Evolutionary conservation across 2,329 filamentous ascomycete species (phyloP).

Genomic region (Fusarium dlaminii): DNA sequence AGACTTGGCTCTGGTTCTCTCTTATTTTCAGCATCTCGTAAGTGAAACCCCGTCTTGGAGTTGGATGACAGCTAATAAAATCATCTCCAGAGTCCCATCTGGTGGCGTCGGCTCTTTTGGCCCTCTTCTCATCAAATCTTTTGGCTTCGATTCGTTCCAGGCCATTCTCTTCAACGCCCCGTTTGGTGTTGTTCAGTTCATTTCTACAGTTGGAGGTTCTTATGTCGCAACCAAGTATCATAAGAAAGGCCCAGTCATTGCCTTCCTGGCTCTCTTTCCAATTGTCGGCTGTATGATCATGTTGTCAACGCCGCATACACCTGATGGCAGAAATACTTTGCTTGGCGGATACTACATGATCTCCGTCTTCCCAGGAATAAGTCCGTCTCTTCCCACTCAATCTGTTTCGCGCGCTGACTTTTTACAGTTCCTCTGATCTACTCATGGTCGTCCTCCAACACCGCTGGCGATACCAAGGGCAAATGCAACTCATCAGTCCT

Average conservation of each 20-base stretch:
- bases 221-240: slow-evolving; percentile 63
- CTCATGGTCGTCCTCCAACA: slow-evolving; percentile 66
- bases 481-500: slow-evolving; percentile 70
- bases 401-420: accelerated
- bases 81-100: slow-evolving; percentile 53
- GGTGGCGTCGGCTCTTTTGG: slow-evolving; percentile 69
- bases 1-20: slow-evolving; percentile 55
- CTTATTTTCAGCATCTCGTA: slow-evolving; percentile 64
- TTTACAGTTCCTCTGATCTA: slow-evolving; percentile 61
- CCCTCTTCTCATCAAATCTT: slow-evolving; percentile 65
- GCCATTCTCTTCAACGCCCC: slow-evolving; percentile 70
- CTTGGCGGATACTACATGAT: slow-evolving; percentile 68
- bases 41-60: no score
- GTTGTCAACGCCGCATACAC: slow-evolving; percentile 57
- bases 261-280: slow-evolving; percentile 64
- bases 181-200: slow-evolving; percentile 67
- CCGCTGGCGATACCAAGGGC: slow-evolving; percentile 73
- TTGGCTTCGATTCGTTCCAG: slow-evolving; percentile 64
- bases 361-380: slow-evolving; percentile 64
- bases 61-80: no score
- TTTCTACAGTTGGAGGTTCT: slow-evolving; percentile 67
- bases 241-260: slow-evolving; percentile 67
- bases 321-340: slow-evolving; percentile 50
- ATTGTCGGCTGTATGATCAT: slow-evolving; percentile 60
- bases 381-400: accelerated